Conservation (phyloP, 495 filamentous ascomycete genomes). For the Talaromyces thailandensis region DNA sequence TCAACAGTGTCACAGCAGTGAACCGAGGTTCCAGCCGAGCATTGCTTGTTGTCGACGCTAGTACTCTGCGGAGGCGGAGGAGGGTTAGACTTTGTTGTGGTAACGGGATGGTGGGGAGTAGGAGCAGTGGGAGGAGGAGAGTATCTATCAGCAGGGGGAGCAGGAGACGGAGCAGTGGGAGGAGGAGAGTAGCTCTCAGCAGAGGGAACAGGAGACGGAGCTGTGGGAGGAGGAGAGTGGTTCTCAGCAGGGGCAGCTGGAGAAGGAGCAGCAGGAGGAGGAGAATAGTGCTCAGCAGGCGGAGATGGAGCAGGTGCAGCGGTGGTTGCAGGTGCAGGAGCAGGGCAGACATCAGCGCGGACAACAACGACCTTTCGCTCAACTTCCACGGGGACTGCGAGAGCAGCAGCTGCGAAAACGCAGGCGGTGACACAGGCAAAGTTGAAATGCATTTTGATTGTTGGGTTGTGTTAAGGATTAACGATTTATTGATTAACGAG, state of each 20-base stretch:
- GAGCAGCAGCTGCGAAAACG: constrained; percentile 6
- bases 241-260: not conserved
- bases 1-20: constrained; percentile 8
- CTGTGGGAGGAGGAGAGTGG: not conserved
- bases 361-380: constrained; percentile 8
- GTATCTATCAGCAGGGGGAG: not conserved
- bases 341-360: constrained; percentile 7
- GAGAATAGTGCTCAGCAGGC: not conserved
- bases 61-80: constrained; percentile 5
- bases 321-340: constrained; percentile 2
- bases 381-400: constrained; percentile 7
- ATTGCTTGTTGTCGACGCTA: constrained; percentile 3
- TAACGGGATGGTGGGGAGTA: too few species aligned
- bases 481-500: not conserved
- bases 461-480: constrained; percentile 2
- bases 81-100: constrained; percentile 4
- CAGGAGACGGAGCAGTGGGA: not conserved
- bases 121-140: not conserved
- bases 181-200: not conserved
- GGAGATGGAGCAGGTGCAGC: constrained; percentile 1
- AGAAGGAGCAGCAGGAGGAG: not conserved
- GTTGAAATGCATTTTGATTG: constrained; percentile 9
- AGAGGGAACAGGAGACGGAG: not conserved
- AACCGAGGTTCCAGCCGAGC: constrained; percentile 1
- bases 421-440: constrained; percentile 7